Evolutionary conservation across 257 asterid genomes (phyloP), one percentile per base, ranked within the genome.

Genomic region (Rhazya stricta): DNA sequence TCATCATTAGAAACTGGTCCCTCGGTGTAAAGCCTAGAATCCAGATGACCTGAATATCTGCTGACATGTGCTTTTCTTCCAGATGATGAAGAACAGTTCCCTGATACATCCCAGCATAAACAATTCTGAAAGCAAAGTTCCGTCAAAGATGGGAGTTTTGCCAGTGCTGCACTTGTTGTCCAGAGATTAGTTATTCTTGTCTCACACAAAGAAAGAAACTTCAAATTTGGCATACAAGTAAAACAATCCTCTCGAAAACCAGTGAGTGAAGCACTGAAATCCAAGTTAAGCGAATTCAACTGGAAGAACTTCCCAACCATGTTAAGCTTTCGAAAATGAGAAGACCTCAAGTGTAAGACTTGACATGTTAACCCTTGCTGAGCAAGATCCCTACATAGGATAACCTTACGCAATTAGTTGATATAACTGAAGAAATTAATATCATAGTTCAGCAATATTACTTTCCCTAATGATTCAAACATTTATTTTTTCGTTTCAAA

Each of bases 201-300:
- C 82, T 80, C 98, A 76, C 97, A 89, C 51, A 93, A 76, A 32
- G 98, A 93, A 80, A 93, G 96, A 84, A 79, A 79, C 79, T 85
- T 89, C 73, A 93, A 79, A 63, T 87, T 91, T 45, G 98, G 98
- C 96, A 93, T 93, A 73, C 84, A 87, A 66, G 88, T 67, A 86
- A 93, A 93, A 69, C 96, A 93, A 78, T 89, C 92, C 86, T 90
- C 96, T 46, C 92, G 90, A 54, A 93, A 91, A 77, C 92, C 88
- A 69, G 96, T 78, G 70, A 93, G 96, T 23, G 96, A 88, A 71
- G 91, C 83, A 86, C 97, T 93, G 87, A 87, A 91, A 86, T 93
- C 98, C 83, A 93, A 82, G 83, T 88, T 91, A 74, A 93, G 96
- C 27, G 89, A 71, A 68, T 82, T 87, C 92, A 93, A 81, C 74